Percentiles rank a stretch among this genome's conserved stretches.
These are phyloP conservation scores for Balansia obtecta DNA, from an alignment of 2,329 filamentous ascomycete species.

Conservation along the genomic window DNA sequence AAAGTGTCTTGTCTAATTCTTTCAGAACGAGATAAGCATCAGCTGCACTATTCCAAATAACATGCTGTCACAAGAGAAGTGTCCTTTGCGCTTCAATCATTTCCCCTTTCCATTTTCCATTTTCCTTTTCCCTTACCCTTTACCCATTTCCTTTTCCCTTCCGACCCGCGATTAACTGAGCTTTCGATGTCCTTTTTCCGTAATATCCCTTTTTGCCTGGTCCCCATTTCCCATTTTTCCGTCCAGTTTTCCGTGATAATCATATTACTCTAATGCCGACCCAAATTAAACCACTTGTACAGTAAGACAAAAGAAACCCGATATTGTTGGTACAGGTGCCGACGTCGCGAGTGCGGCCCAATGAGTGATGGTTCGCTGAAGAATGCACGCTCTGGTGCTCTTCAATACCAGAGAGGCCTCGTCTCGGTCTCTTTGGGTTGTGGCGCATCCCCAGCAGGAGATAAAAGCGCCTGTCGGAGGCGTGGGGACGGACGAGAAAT, in stretches of 20 bases:
- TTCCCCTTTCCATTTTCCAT: not conserved
- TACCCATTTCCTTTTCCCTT: not conserved
- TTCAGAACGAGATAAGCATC: too few relatives aligned
- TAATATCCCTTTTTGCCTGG: too few relatives aligned
- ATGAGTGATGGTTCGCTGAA: not conserved
- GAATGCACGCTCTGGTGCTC: not conserved
- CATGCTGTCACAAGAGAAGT: too few relatives aligned
- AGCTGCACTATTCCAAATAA: too few relatives aligned
- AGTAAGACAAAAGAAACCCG: not conserved
- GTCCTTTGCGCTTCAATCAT: too few relatives aligned
- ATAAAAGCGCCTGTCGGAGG: not conserved
- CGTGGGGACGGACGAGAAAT: constrained; percentile 7
- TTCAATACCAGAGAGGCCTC: constrained; percentile 2
- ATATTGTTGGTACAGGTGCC: constrained; percentile 1
- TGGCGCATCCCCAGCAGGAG: not conserved
- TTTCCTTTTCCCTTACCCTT: not conserved
- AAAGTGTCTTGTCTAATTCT: too few relatives aligned
- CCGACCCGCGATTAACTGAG: too few relatives aligned
- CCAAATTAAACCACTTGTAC: not conserved
- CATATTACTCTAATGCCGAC: not conserved
- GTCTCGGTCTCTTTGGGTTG: not conserved
- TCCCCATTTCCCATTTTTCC: too few relatives aligned
- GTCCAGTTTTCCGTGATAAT: not conserved
- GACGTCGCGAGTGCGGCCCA: not conserved
- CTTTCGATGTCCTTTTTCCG: not conserved